phyloP scores from a whole-genome alignment of 257 asterid genomes.

The Catharanthus roseus region DNA sequence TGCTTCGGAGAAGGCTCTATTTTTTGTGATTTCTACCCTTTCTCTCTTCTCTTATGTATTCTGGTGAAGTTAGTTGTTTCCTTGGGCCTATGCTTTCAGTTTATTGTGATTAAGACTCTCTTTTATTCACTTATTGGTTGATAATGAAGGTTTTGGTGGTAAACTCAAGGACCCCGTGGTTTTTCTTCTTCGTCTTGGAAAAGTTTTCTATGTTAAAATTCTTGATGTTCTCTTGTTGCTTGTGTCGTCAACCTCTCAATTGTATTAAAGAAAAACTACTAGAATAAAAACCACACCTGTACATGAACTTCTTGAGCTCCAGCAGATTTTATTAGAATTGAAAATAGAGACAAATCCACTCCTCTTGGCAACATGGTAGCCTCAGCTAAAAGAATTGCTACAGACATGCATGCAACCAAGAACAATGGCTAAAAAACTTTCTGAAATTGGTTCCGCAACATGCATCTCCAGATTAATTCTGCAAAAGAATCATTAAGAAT shows the following conservation, averaged over 20 bases:
- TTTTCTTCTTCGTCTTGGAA: too few relatives aligned
- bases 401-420: conserved; percentile 97
- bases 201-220: too few relatives aligned
- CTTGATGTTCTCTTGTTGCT: too few relatives aligned
- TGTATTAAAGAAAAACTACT: not conserved
- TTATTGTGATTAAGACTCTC: too few relatives aligned
- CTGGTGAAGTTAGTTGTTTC: too few relatives aligned
- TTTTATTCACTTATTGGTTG: too few relatives aligned
- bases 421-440: conserved; percentile 61
- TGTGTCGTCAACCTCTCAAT: not conserved
- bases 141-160: too few relatives aligned
- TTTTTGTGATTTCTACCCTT: too few relatives aligned
- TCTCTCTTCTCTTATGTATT: too few relatives aligned
- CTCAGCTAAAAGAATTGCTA: conserved; percentile 88
- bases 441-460: conserved; percentile 68
- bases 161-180: too few relatives aligned
- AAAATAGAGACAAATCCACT: conserved; percentile 91
- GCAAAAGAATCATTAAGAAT: conserved; percentile 23
- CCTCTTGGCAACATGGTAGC: conserved; percentile 93
- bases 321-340: conserved; percentile 82
- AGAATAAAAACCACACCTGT: conserved; percentile 50
- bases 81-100: too few relatives aligned
- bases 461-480: conserved; percentile 92
- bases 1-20: too few relatives aligned
- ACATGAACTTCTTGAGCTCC: conserved; percentile 86